Evolutionary conservation across 345 rosid genomes (phyloP), one percentile per base, ranked within the genome.

Genomic region (Aurinia saxatilis): DNA sequence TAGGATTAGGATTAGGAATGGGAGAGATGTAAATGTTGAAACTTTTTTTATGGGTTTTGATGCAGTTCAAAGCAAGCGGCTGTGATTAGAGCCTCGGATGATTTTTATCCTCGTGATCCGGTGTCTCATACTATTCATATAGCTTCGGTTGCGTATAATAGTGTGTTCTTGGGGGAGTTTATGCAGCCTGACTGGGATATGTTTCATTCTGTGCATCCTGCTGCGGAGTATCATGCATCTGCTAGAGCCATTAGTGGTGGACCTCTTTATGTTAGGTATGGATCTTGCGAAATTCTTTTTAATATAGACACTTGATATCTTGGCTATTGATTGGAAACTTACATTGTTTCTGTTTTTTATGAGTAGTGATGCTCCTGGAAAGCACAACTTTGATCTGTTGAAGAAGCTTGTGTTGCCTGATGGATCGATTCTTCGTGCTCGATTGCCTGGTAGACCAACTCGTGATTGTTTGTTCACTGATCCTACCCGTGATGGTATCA

Each of bases 121-220:
- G 81, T 81, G 35, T 92, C 98, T 2, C 95, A 92, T 76, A 89
- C 96, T 1, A 88, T 91, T 7, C 98, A 92, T 36, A 84, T 92
- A 41, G 95, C 98, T 10, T 81, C 96, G 0, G 98, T 84, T 55
- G 91, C 95, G 0, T 92, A 83, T 54, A 92, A 92, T 65, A 87
- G 95, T 13, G 83, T 92, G 61, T 92, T 89, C 82, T 63, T 92
- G 47, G 96, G 96, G 23, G 98, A 89, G 61, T 57, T 87, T 64
- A 92, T 92, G 98, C 79, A 46, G 73, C 88, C 98, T 35, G 98
- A 92, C 59, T 92, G 98, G 98, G 98, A 92, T 59, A 92, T 92
- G 98, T 92, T 92, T 65, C 96, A 92, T 29, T 89, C 98, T 0
- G 63, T 77, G 15, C 96, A 92, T 68, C 84, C 98, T 30, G 96